Evolutionary conservation across 2,329 filamentous ascomycete species (phyloP).

Genomic region (Ophiostoma australiae): DNA sequence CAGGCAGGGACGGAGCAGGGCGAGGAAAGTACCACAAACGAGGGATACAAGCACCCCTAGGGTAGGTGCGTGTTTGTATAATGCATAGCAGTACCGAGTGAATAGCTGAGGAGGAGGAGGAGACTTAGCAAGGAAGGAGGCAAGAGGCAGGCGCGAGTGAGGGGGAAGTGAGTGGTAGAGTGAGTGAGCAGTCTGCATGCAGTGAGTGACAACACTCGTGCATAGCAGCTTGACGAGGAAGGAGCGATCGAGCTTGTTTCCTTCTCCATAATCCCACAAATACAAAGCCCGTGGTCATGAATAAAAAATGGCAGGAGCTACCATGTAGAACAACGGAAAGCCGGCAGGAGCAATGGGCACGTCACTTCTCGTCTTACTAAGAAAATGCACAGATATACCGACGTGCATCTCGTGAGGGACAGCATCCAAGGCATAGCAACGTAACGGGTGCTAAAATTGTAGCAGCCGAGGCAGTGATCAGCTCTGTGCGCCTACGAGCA

Average conservation of each 20-base stretch:
- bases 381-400: background rate
- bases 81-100: background rate
- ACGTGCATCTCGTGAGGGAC: background rate
- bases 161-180: background rate
- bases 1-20: background rate
- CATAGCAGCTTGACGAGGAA: background rate
- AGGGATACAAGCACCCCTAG: constrained; percentile 9
- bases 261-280: background rate
- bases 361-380: background rate
- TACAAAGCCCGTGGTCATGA: background rate
- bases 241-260: background rate
- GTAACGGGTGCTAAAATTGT: constrained; percentile 1
- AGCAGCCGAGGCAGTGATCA: constrained; percentile 3
- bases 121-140: background rate
- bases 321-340: constrained; percentile 7
- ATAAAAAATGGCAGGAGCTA: background rate
- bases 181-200: no score
- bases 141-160: background rate
- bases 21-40: constrained; percentile 13
- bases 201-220: background rate
- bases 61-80: constrained; percentile 8
- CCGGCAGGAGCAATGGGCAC: background rate
- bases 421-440: constrained; percentile 5
- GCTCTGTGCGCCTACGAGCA: background rate
- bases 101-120: background rate